Evolutionary conservation across 352 stramenopile species (phyloP), one percentile per base, ranked within the genome.

Genomic region (Phytopythium delawarense): DNA sequence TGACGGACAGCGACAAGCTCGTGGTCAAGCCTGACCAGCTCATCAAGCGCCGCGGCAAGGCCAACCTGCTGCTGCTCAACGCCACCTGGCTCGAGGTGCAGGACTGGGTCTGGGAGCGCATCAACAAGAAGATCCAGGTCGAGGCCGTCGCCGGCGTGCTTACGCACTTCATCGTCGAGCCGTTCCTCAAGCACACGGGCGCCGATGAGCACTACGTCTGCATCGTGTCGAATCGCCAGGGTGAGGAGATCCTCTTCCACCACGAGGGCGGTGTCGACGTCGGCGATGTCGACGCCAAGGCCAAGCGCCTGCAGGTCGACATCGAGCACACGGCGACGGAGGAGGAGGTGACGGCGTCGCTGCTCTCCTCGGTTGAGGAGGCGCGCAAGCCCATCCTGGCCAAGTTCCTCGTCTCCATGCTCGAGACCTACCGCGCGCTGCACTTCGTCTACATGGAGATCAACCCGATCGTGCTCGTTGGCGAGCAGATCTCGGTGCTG

Each of bases 381-480:
- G 67, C 71, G 30, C 83, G 89, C 57, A 87, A 96, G 70, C 63
- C 75, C 3, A 87, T 92, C 59, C 68, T 98, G 16, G 79, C 89
- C 57, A 89, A 81, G 59, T 98, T 98, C 80, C 69, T 98, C 13
- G 74, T 91, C 4, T 75, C 73, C n/a, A 88, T 98, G 65, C 84
- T 98, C 44, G 78, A 92, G 62, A 81, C 93, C 5, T 98, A 98
- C 87, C 79, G 95, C 25, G 92, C 93, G 58, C 75, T 99, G 46
- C 96, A 99, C 79, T 99, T 99, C 75, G 90, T 96, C 25, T 98
- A 98, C 81, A 97, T 98, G 91, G 96, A 99, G 76, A 98, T 99
- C 72, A 99, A 99, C 78, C 96, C 96, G 23, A 94, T 99, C 62
- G 96, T 98, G 61, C 81, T 98, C 7, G 88, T 96, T 16, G 84